A percentile compares a stretch with the other conserved stretches of the same genome.
Evolutionary conservation across 768 basidiomycete genomes (phyloP).

Genomic region (Mycena vitilis): DNA sequence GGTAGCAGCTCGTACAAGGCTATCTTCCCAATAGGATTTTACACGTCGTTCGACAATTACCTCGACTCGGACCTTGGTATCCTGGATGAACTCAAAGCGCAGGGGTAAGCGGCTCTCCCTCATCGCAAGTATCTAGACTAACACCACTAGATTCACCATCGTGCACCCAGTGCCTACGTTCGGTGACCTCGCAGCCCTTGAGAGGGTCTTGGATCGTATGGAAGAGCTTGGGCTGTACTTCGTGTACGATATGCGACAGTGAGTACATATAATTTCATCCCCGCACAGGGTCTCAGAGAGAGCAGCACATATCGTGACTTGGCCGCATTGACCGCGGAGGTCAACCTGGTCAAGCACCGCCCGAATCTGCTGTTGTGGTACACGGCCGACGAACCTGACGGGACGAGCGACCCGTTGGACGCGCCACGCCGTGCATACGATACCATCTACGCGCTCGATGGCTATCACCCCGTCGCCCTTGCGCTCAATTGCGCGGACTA

Average conservation of each 20-base stretch:
- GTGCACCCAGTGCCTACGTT: constrained; percentile 71
- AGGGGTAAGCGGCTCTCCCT: constrained; percentile 48
- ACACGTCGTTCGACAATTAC: constrained; percentile 56
- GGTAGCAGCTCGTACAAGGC: constrained; percentile 42
- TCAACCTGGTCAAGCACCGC: constrained; percentile 59
- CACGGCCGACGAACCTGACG: constrained; percentile 36
- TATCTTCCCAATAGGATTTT: constrained; percentile 68
- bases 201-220: constrained; percentile 60
- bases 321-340: constrained; percentile 58
- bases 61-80: constrained; percentile 54
- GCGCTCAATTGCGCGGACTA: constrained; percentile 63
- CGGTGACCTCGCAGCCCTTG: constrained; percentile 56
- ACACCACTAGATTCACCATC: constrained; percentile 34
- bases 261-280: constrained; percentile 44
- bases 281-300: neutral
- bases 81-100: constrained; percentile 57
- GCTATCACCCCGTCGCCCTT: constrained; percentile 69
- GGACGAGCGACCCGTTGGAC: constrained; percentile 53
- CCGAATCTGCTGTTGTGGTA: constrained; percentile 49
- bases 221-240: constrained; percentile 63
- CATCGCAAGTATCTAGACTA: neutral
- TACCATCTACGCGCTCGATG: constrained; percentile 60
- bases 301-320: constrained; percentile 61
- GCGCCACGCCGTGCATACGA: constrained; percentile 57
- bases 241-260: constrained; percentile 72